Conservation (phyloP, 345 rosid species). For the Populus pruinosa region DNA sequence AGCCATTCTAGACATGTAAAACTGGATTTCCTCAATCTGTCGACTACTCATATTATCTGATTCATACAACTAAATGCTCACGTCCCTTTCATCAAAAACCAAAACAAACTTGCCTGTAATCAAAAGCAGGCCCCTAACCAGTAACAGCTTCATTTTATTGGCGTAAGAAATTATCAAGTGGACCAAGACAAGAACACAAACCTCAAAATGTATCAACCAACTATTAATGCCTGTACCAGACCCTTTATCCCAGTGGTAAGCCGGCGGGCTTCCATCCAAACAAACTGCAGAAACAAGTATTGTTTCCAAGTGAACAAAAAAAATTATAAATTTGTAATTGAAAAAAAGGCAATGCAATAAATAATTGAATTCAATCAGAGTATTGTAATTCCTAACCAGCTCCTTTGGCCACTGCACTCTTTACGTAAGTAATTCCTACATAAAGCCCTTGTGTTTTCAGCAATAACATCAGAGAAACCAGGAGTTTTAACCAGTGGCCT, state of each 20-base stretch:
- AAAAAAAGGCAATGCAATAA: background rate
- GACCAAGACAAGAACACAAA: constrained; percentile 19
- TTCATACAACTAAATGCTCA: background rate
- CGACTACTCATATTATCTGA: background rate
- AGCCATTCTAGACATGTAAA: background rate
- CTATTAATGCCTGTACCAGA: constrained; percentile 73
- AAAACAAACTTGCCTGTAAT: background rate
- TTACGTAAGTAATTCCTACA: constrained; percentile 55
- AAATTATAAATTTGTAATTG: background rate
- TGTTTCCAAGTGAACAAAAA: background rate
- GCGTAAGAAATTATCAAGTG: constrained; percentile 1
- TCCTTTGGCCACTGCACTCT: constrained; percentile 68
- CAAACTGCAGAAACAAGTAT: constrained; percentile 53
- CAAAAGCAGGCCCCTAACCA: background rate
- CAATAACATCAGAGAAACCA: constrained; percentile 37
- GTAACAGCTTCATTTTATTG: background rate
- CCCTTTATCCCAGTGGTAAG: constrained; percentile 77
- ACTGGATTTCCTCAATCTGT: background rate
- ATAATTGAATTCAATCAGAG: background rate
- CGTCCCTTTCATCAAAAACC: background rate
- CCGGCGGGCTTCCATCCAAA: constrained; percentile 95
- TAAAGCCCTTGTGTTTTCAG: constrained; percentile 43
- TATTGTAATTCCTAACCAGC: constrained; percentile 53
- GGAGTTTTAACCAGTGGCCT: constrained; percentile 41
- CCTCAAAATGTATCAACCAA: constrained; percentile 89